Conservation (phyloP, 768 basidiomycete genomes). For the Pulveroboletus sp. region DNA sequence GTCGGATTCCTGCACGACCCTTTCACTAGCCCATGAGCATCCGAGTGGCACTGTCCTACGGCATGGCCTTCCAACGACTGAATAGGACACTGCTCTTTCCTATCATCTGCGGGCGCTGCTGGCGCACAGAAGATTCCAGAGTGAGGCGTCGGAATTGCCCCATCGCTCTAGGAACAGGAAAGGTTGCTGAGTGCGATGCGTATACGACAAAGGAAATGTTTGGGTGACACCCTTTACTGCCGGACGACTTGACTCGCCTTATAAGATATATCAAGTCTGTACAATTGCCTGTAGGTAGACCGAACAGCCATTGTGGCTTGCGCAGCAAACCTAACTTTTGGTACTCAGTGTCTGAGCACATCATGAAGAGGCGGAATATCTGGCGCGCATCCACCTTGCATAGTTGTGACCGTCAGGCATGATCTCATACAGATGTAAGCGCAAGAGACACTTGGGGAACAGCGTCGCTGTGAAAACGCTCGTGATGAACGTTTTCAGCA, state of each 20-base stretch:
- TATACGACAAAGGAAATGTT: too few species aligned
- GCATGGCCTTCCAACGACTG: background rate
- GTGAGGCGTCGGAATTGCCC: background rate
- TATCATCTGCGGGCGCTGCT: background rate
- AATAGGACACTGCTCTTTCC: background rate
- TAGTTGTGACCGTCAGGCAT: too few species aligned
- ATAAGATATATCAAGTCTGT: background rate
- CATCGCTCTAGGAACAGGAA: background rate
- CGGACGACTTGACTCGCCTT: too few species aligned
- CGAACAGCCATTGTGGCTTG: background rate
- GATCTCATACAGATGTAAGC: too few species aligned
- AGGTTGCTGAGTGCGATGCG: background rate
- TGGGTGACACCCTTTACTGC: background rate
- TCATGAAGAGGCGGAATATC: background rate
- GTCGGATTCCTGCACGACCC: too few species aligned
- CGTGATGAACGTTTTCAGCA: too few species aligned
- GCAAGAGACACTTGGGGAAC: too few species aligned
- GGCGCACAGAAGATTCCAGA: background rate
- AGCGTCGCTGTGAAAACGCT: too few species aligned
- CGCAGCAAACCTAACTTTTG: background rate
- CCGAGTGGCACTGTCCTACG: background rate
- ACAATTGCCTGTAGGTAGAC: background rate
- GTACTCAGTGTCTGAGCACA: background rate
- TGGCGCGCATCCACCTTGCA: too few species aligned
- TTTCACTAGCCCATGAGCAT: too few species aligned